Evolutionary conservation across 352 stramenopile genomes (phyloP).

Genomic region (Nothophytophthora sp.): DNA sequence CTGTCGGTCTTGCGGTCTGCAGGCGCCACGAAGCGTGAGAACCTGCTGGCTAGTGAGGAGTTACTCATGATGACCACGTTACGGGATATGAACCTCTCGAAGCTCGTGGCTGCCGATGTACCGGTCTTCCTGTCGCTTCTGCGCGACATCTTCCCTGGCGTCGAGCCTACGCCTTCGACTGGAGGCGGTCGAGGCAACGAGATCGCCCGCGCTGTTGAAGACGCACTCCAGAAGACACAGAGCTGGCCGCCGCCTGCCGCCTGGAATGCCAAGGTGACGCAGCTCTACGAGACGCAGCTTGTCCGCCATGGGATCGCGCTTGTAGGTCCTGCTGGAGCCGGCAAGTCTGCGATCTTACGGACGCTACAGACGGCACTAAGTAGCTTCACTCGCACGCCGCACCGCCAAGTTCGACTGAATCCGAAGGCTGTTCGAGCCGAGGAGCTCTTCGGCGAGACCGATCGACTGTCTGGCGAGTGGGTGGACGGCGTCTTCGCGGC

Average conservation of each 20-base stretch:
- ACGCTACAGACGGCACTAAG: slow-evolving; percentile 72
- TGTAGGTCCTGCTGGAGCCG: slow-evolving; percentile 84
- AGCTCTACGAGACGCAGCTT: slow-evolving; percentile 93
- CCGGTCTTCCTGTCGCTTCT: slow-evolving; percentile 92
- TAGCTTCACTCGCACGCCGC: slow-evolving; percentile 51
- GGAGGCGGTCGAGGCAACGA: slow-evolving; percentile 47
- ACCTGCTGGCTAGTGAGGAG: slow-evolving; percentile 92
- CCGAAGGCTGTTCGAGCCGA: slow-evolving; percentile 81
- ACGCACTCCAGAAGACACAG: slow-evolving; percentile 63
- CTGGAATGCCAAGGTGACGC: slow-evolving; percentile 91
- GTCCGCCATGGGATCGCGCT: slow-evolving; percentile 92
- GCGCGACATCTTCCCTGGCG: slow-evolving; percentile 84
- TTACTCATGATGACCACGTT: slow-evolving; percentile 96
- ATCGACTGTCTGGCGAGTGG: slow-evolving; percentile 78
- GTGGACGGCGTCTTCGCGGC: slow-evolving; percentile 78
- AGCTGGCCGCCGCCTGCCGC: slow-evolving; percentile 35
- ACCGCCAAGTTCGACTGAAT: slow-evolving; percentile 82
- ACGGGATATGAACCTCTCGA: slow-evolving; percentile 94
- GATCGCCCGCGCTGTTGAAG: slow-evolving; percentile 64
- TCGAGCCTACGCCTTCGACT: slow-evolving; percentile 40
- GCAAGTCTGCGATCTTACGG: slow-evolving; percentile 75
- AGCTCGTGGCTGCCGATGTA: slow-evolving; percentile 91
- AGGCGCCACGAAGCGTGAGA: slow-evolving; percentile 94
- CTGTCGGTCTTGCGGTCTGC: slow-evolving; percentile 95
- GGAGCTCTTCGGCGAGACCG: slow-evolving; percentile 84